phyloP scores from a whole-genome alignment of 768 basidiomycete genomes.

The Trametes elegans region DNA sequence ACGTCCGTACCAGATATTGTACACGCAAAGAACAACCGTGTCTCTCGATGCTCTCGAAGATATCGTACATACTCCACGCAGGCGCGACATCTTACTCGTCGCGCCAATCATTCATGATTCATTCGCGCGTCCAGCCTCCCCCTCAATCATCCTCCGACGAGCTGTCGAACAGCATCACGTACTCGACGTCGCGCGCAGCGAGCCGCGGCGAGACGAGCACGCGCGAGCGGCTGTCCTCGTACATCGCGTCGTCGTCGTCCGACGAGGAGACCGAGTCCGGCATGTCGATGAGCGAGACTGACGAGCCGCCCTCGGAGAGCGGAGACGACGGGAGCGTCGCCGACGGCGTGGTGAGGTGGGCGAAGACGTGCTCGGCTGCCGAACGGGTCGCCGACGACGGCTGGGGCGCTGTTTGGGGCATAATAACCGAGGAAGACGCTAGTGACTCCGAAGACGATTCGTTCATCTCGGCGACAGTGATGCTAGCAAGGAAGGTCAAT shows the following conservation, averaged over 20 bases:
- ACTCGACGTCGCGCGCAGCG: slow-evolving; percentile 45
- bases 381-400: slow-evolving; percentile 17
- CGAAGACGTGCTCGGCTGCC: slow-evolving; percentile 15
- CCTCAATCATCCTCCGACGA: slow-evolving; percentile 50
- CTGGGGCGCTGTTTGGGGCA: slow-evolving; percentile 47
- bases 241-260: slow-evolving; percentile 50
- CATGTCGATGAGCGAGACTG: slow-evolving; percentile 59
- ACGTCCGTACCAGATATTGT: no score
- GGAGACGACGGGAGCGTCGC: slow-evolving; percentile 27
- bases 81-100: no score
- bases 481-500: slow-evolving; percentile 38
- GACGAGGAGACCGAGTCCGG: slow-evolving; percentile 41
- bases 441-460: slow-evolving; percentile 46
- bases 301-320: slow-evolving; percentile 36
- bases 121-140: neutral
- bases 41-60: no score
- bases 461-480: slow-evolving; percentile 57
- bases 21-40: no score
- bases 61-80: slow-evolving; percentile 17
- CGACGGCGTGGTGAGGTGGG: slow-evolving; percentile 19
- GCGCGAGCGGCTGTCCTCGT: slow-evolving; percentile 54
- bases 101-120: no score
- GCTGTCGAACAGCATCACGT: slow-evolving; percentile 73
- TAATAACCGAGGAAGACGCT: slow-evolving; percentile 68
- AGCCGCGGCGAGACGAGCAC: slow-evolving; percentile 29